Base-by-base conservation (phyloP, 2,329 filamentous ascomycete species). In the Fusarium bactridioides region DNA sequence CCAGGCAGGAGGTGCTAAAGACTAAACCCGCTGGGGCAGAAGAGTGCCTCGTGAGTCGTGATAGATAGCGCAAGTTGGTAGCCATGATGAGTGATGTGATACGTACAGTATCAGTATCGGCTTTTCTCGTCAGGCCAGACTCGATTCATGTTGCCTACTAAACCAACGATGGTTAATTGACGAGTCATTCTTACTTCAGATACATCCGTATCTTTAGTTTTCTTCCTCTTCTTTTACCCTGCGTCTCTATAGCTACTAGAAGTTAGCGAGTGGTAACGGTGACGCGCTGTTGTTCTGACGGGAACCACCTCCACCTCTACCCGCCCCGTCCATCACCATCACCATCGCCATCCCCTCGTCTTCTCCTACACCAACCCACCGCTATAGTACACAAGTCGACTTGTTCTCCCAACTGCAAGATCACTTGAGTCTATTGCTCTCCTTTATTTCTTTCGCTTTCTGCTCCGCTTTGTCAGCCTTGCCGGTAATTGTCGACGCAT, bases 261-360 rank as follows among this genome's bases (percentile, higher is more conserved):
- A 40, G 53, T 68, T 59, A 66, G 57, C 47, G 54, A 74, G 67
- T 76, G 71, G 74, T 78, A 74, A 77, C 75, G 75, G 75, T 72
- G 76, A 76, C 62, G 57, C 57, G 55, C 64, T 63, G 56, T 65
- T 60, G 27, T 54, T 67, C 56, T 62, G 45, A 68, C 65, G 57
- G 70, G 69, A 72, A 56, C 64, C 65, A 67, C 76, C 76, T 78
- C 76, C 74, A 74, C 76, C 64, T 67, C 60, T 70, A 73, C 67
- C 74, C 73, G 69, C 54, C 64, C 65, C 58, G 59, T 64, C 64
- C 50, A 72, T 64, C 74, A 60, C 70, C 61, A 67, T 76, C 65
- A 61, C 23, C 41, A 27, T 35, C 73, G 64, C 67, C 58, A 61
- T 71, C 74, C 65, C 55, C 35, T 43, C 59, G 61, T 69, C 75